phyloP scores from a whole-genome alignment of 495 filamentous ascomycete species.

The Tetracladium setigerum region DNA sequence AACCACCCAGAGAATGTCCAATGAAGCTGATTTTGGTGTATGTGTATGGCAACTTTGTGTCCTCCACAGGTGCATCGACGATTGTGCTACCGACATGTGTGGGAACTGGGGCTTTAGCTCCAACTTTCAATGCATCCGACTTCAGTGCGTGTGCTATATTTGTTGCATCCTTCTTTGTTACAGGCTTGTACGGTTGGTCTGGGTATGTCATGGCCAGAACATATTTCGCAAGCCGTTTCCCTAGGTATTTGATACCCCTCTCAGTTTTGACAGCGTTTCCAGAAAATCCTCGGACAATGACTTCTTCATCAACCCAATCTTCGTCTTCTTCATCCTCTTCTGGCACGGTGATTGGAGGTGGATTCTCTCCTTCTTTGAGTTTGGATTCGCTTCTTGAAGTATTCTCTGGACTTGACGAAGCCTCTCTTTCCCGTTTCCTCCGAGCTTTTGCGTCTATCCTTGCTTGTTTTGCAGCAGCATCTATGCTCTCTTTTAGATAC shows the following conservation, averaged over 20 bases:
- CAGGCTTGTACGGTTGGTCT: constrained; percentile 75
- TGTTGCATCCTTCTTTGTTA: constrained; percentile 39
- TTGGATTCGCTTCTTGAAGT: constrained; percentile 9
- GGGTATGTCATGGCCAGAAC: constrained; percentile 85
- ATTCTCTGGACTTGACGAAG: constrained; percentile 6
- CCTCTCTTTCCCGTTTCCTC: constrained; percentile 23
- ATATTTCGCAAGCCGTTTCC: constrained; percentile 89
- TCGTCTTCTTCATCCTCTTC: constrained; percentile 35
- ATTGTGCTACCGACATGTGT: constrained; percentile 50
- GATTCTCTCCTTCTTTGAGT: constrained; percentile 11
- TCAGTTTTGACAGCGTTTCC: constrained; percentile 89
- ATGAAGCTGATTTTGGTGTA: constrained; percentile 96
- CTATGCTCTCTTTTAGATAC: constrained; percentile 93
- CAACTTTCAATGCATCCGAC: constrained; percentile 18
- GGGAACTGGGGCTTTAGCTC: constrained; percentile 26
- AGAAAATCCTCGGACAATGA: constrained; percentile 88
- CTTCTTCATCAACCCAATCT: constrained; percentile 68
- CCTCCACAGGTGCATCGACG: constrained; percentile 24
- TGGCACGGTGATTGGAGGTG: constrained; percentile 14
- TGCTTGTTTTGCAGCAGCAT: constrained; percentile 66
- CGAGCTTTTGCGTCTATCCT: constrained; percentile 52
- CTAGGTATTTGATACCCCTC: constrained; percentile 91
- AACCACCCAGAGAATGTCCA: constrained; percentile 84
- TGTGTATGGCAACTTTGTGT: constrained; percentile 59
- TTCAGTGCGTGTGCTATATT: constrained; percentile 30